Base-by-base conservation (phyloP, 2,329 filamentous ascomycete species). In the Colletotrichum lentis region DNA sequence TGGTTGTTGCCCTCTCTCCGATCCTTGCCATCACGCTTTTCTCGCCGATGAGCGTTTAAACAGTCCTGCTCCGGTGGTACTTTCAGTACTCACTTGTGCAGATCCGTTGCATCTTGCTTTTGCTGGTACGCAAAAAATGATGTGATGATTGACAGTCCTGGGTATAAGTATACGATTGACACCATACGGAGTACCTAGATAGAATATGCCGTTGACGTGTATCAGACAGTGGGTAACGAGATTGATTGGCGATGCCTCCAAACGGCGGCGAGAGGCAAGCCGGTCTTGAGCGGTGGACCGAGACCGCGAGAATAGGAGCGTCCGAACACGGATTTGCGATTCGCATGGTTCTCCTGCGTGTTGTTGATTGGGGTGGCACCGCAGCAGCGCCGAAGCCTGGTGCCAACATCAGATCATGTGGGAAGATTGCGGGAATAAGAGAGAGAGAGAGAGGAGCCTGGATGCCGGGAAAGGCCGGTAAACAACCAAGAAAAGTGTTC, bases 381-480 rank as follows among this genome's bases (percentile, higher is more conserved):
- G 64, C 39, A 54, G 60, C 60, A 54, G 55, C 53, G 61, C 60
- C 61, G 60, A 67, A n/a, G 52, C n/a, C 35, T 49, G n/a, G n/a
- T 11, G 35, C 12, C 41, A 64, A 12, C 37, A 67, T 64, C 61
- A 64, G 61, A 58, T 49, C 64, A 64, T 64, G 31, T 27, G 2
- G 43, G 24, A 37, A 24, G n/a, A 5, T 58, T 47, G 43, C 14
- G 46, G 18, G 31, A 44, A 18, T 35, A 7, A 44, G 6, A 22
- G 8, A 46, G 53, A 39, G 22, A 47, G 18, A 20, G 44, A 12
- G 10, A n/a, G 14, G 16, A 12, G 14, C 27, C 31, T 49, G 14
- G 5, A 49, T 35, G 58, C 16, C 61, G n/a, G 31, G 31, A 35
- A 8, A 10, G 31, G 8, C 31, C 8, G 31, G 7, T 35, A 35